Conservation (phyloP, 192 early-diverging fungal species). For the Mycoemilia scoparia region DNA sequence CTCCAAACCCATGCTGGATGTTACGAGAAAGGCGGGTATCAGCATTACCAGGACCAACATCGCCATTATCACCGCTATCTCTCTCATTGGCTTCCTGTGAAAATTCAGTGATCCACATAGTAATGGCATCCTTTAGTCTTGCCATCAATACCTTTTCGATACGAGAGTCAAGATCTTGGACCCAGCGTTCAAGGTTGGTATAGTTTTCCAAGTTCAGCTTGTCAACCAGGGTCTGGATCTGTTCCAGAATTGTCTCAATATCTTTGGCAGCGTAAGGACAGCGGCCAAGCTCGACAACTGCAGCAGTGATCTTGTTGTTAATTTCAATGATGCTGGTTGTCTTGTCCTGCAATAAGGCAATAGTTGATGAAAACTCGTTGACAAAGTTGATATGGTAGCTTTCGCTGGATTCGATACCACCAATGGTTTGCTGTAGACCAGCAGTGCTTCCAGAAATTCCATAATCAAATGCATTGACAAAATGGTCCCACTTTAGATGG, state of each 20-base stretch:
- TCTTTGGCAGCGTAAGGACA: constrained; percentile 54
- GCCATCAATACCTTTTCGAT: constrained; percentile 57
- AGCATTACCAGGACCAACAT: constrained; percentile 10
- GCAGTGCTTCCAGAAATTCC: constrained; percentile 18
- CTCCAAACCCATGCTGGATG: constrained; percentile 14
- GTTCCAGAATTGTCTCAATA: constrained; percentile 51
- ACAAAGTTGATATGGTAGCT: constrained; percentile 87
- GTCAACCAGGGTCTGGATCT: constrained; percentile 84
- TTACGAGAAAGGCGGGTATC: constrained; percentile 17
- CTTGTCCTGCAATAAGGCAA: constrained; percentile 93
- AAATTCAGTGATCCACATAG: constrained; percentile 54
- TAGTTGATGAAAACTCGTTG: constrained; percentile 74
- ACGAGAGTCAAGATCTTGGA: constrained; percentile 53
- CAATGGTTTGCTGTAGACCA: constrained; percentile 19
- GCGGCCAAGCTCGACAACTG: constrained; percentile 65
- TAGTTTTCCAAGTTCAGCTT: constrained; percentile 84
- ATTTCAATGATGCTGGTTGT: constrained; percentile 62
- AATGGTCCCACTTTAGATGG: constrained; percentile 84
- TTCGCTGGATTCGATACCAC: constrained; percentile 45
- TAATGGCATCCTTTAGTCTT: constrained; percentile 61
- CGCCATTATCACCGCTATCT: constrained; percentile 17
- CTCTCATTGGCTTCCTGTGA: constrained; percentile 18
- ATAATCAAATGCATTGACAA: constrained; percentile 54
- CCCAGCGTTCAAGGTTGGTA: constrained; percentile 87
- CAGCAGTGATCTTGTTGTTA: constrained; percentile 61